A percentile compares a stretch with the other conserved stretches of the same genome.
phyloP scores from a whole-genome alignment of 768 basidiomycete genomes.

The Astraeus odoratus region DNA sequence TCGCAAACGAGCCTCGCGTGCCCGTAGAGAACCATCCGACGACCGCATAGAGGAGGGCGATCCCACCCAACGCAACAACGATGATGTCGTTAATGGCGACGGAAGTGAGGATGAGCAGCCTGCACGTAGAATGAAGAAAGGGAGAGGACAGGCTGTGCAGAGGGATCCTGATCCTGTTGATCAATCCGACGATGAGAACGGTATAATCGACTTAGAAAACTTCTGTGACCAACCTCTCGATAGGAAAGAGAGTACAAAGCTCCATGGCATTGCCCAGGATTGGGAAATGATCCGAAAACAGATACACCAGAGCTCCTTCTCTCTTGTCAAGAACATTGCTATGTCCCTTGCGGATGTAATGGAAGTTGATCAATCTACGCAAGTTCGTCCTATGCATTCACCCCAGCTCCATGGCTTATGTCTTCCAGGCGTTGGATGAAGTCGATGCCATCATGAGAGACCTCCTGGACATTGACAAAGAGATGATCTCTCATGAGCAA shows the following conservation, averaged over 20 bases:
- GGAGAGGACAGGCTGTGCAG: conserved; percentile 11
- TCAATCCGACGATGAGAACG: conserved; percentile 39
- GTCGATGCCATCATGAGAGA: conserved; percentile 65
- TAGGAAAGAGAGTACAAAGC: conserved; percentile 41
- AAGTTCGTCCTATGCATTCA: conserved; percentile 33
- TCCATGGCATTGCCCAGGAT: conserved; percentile 54
- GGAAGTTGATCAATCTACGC: conserved; percentile 43
- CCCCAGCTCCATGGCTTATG: not conserved
- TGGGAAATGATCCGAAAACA: conserved; percentile 52
- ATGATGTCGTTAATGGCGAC: conserved; percentile 34
- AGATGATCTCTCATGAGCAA: conserved; percentile 51
- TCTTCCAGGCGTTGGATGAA: conserved; percentile 43
- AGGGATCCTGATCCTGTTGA: conserved; percentile 20
- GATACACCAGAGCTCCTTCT: conserved; percentile 37
- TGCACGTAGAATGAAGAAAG: conserved; percentile 28
- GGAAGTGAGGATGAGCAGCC: conserved; percentile 33
- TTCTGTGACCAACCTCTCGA: conserved; percentile 64
- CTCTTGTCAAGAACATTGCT: conserved; percentile 46
- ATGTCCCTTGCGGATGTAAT: conserved; percentile 55
- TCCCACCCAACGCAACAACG: conserved; percentile 31
- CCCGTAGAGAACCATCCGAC: conserved; percentile 42
- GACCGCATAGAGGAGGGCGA: conserved; percentile 53
- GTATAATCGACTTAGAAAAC: conserved; percentile 51
- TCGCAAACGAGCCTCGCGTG: conserved; percentile 29
- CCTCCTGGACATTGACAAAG: conserved; percentile 57